phyloP scores from a whole-genome alignment of 371 early-diverging fungal genomes.

The Saksenaea oblongispora region DNA sequence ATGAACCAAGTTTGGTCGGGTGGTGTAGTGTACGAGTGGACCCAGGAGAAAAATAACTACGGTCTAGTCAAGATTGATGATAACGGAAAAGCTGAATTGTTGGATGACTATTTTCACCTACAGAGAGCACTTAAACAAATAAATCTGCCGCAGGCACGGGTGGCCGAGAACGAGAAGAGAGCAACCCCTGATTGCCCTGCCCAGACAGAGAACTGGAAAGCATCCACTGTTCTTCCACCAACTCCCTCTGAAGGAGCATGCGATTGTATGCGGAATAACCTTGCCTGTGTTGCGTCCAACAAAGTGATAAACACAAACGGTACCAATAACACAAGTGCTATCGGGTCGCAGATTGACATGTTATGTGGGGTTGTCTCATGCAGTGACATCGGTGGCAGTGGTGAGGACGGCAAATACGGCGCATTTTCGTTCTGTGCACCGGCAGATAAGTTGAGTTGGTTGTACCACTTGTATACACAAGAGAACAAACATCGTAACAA shows the following conservation, averaged over 20 bases:
- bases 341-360: constrained; percentile 46
- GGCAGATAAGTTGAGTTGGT: constrained; percentile 52
- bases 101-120: constrained; percentile 53
- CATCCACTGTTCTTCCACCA: constrained; percentile 60
- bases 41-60: constrained; percentile 78
- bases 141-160: constrained; percentile 49
- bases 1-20: constrained; percentile 74
- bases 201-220: constrained; percentile 56
- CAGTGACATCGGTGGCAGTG: constrained; percentile 53
- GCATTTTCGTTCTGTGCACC: constrained; percentile 56
- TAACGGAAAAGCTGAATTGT: constrained; percentile 33
- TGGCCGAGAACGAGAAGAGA: constrained; percentile 42
- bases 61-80: constrained; percentile 66
- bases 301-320: constrained; percentile 34
- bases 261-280: constrained; percentile 66
- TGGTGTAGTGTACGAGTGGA: constrained; percentile 82
- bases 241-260: constrained; percentile 72
- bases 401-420: constrained; percentile 57
- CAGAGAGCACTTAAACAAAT: constrained; percentile 36
- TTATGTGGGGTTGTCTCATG: constrained; percentile 58
- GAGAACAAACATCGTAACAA: constrained; percentile 20
- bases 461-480: constrained; percentile 32
- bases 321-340: constrained; percentile 12
- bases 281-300: constrained; percentile 59
- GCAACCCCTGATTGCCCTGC: constrained; percentile 56